Evolutionary conservation across 208 protist genomes (phyloP).

Genomic region (Leishmania tarentolae): DNA sequence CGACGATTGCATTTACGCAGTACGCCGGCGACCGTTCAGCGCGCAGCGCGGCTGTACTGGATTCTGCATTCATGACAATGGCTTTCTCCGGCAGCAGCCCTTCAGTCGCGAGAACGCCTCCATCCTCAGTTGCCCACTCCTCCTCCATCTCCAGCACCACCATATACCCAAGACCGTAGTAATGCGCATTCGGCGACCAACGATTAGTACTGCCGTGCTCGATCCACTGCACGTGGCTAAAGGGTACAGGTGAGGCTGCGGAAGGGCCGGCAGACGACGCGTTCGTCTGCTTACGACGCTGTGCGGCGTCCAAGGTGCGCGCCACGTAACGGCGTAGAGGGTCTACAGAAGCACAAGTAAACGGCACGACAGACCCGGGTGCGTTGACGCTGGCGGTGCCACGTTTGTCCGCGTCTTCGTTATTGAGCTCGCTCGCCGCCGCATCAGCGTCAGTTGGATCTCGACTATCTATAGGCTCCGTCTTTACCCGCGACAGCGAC

Average conservation of each 20-base stretch:
- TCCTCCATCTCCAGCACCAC: conserved; percentile 49
- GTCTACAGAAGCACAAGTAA: not conserved
- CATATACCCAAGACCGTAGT: conserved; percentile 77
- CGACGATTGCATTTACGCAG: conserved; percentile 42
- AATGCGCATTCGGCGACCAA: conserved; percentile 52
- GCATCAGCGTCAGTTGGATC: not conserved
- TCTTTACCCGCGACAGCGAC: conserved; percentile 1
- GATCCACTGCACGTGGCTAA: conserved; percentile 34
- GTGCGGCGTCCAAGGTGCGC: conserved; percentile 28
- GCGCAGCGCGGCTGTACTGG: conserved; percentile 5
- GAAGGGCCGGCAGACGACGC: conserved; percentile 15
- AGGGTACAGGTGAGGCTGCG: conserved; percentile 33
- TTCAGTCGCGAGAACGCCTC: conserved; percentile 12
- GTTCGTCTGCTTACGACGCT: not conserved
- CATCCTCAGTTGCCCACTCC: conserved; percentile 14
- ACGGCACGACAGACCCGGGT: not conserved
- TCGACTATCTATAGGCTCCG: not conserved
- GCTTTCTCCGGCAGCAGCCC: conserved; percentile 18
- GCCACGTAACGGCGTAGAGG: conserved; percentile 26
- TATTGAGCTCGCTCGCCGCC: not conserved
- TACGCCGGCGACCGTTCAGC: conserved; percentile 24
- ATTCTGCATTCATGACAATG: conserved; percentile 4
- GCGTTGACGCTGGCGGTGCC: not conserved
- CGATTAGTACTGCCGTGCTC: conserved; percentile 41
- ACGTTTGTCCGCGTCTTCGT: not conserved